phyloP scores from a whole-genome alignment of 2,329 filamentous ascomycete species.

The Zarea fungicola region DNA sequence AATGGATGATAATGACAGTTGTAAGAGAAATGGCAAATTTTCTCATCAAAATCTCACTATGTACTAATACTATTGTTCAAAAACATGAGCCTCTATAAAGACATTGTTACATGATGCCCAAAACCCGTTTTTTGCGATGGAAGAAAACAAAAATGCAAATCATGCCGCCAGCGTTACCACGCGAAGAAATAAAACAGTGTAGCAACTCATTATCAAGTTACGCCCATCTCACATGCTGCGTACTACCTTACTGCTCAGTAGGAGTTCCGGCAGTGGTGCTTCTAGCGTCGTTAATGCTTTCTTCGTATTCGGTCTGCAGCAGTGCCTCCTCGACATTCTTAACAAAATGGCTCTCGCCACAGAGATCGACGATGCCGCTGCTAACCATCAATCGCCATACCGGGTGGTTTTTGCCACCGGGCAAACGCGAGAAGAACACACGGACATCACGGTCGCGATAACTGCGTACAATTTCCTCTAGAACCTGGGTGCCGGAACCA shows the following conservation, averaged over 20 bases:
- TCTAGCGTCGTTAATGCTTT: conserved; percentile 29
- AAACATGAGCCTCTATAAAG: too few species aligned
- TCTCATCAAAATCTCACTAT: too few species aligned
- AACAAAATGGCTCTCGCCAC: conserved; percentile 73
- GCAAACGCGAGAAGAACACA: conserved; percentile 66
- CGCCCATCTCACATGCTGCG: neutral
- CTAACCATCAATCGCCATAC: conserved; percentile 70
- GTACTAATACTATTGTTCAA: too few species aligned
- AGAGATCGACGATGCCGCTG: conserved; percentile 79
- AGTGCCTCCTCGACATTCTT: conserved; percentile 79
- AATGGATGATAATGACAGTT: too few species aligned
- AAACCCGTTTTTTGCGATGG: conserved; percentile 1
- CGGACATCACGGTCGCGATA: conserved; percentile 74
- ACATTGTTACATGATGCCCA: too few species aligned
- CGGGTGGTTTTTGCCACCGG: conserved; percentile 39
- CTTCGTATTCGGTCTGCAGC: conserved; percentile 70
- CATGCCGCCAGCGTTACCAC: too few species aligned
- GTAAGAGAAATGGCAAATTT: too few species aligned
- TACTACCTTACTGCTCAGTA: neutral
- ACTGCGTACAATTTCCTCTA: conserved; percentile 78
- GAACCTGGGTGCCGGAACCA: conserved; percentile 85
- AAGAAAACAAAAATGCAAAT: neutral
- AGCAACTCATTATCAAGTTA: too few species aligned
- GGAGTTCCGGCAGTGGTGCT: neutral
- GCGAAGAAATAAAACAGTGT: too few species aligned